Evolutionary conservation across 495 filamentous ascomycete species (phyloP).

Genomic region (Neurospora sp.): DNA sequence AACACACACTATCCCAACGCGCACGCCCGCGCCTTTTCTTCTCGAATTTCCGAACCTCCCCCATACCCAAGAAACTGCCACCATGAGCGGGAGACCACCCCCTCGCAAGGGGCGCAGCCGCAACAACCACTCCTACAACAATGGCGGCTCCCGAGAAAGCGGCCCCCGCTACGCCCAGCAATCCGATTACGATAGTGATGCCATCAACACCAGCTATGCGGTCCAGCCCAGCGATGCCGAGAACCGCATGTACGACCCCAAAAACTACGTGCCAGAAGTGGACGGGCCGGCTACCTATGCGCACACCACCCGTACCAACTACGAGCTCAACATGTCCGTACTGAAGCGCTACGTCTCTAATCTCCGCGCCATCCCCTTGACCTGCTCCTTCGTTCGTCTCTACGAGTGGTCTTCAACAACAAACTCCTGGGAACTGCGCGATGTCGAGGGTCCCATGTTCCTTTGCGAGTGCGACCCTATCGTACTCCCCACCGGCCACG

Average conservation of each 20-base stretch:
- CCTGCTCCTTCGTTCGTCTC: conserved; percentile 68
- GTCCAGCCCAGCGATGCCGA: not conserved
- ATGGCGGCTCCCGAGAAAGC: conserved; percentile 1
- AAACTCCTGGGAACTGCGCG: conserved; percentile 64
- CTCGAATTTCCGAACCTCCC: conserved; percentile 1
- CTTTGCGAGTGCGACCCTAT: conserved; percentile 51
- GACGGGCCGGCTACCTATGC: conserved; percentile 14
- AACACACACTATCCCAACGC: not conserved
- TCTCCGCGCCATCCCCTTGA: conserved; percentile 55
- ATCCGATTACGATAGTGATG: conserved; percentile 58
- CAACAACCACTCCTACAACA: conserved; percentile 24
- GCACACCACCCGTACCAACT: conserved; percentile 53
- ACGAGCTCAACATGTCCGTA: conserved; percentile 72
- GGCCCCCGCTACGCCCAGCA: conserved; percentile 21
- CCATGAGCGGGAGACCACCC: conserved; percentile 17
- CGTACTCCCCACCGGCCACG: conserved; percentile 12
- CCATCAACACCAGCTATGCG: conserved; percentile 29
- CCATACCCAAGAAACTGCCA: conserved; percentile 1
- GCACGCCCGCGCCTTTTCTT: conserved; percentile 1
- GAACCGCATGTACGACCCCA: conserved; percentile 12
- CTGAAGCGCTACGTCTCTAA: conserved; percentile 57
- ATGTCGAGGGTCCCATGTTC: conserved; percentile 73
- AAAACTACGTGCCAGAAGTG: conserved; percentile 9
- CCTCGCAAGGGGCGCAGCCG: conserved; percentile 27
- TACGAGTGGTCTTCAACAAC: conserved; percentile 58